A percentile compares a stretch with the other conserved stretches of the same genome.
phyloP scores from a whole-genome alignment of 495 filamentous ascomycete genomes.

The Aspergillus saccharolyticus region DNA sequence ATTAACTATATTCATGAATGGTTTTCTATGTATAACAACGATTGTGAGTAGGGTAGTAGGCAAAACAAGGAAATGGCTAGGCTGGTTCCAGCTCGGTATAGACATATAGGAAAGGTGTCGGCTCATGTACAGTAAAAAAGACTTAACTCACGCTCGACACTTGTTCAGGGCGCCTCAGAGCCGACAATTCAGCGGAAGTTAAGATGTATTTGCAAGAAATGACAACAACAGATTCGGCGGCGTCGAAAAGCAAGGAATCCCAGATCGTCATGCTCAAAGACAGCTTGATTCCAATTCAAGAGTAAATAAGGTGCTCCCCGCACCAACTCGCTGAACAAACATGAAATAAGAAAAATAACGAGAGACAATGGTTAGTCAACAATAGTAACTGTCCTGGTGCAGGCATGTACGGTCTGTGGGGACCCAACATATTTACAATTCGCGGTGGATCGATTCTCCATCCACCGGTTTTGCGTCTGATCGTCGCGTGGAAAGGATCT shows the following conservation, averaged over 20 bases:
- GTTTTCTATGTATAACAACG: too few species aligned
- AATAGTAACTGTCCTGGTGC: not conserved
- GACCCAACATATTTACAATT: slow-evolving; percentile 8
- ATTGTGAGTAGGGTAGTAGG: not conserved
- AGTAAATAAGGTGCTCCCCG: not conserved
- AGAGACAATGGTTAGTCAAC: not conserved
- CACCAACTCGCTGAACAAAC: slow-evolving; percentile 6
- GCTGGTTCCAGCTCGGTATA: not conserved
- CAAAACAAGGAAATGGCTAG: not conserved
- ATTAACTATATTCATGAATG: too few species aligned
- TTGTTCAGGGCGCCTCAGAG: not conserved
- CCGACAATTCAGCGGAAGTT: not conserved
- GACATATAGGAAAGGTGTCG: not conserved
- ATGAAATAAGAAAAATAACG: not conserved
- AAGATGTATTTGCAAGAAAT: not conserved
- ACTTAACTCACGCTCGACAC: not conserved
- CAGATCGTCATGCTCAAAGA: slow-evolving; percentile 3
- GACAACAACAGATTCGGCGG: not conserved
- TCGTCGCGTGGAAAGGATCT: slow-evolving; percentile 58
- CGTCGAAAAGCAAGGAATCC: slow-evolving; percentile 4
- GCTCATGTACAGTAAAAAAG: not conserved
- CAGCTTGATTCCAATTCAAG: not conserved
- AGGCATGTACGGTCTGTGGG: not conserved
- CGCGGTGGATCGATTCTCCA: slow-evolving; percentile 8
- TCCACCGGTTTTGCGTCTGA: slow-evolving; percentile 1